Evolutionary conservation across 164 flowering plant species (phyloP).

Genomic region (Malania oleifera): DNA sequence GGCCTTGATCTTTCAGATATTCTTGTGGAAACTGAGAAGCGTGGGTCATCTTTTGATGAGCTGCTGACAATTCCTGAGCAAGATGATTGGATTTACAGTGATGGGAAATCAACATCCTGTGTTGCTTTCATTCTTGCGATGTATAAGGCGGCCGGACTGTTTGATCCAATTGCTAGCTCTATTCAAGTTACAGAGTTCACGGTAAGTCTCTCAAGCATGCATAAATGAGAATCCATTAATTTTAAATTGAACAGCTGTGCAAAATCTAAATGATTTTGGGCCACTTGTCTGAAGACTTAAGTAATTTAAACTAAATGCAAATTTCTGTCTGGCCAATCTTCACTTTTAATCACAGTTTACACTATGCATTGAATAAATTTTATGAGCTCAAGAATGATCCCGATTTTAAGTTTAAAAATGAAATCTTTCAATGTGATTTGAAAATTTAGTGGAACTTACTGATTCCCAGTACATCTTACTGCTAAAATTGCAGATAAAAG

Average conservation of each 20-base stretch:
- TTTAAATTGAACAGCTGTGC: no score
- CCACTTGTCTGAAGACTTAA: no score
- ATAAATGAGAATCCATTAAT: no score
- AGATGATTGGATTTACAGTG: constrained; percentile 84
- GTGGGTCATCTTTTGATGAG: constrained; percentile 71
- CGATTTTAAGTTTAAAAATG: neutral
- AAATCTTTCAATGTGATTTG: neutral
- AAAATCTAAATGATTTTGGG: no score
- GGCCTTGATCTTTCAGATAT: constrained; percentile 71
- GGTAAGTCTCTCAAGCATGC: constrained; percentile 37
- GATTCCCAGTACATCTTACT: constrained; percentile 1
- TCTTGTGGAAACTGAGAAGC: constrained; percentile 80
- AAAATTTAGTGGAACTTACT: neutral
- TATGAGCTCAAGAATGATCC: neutral
- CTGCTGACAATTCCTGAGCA: constrained; percentile 85
- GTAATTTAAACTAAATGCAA: no score
- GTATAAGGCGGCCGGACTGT: constrained; percentile 92
- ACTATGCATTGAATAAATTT: no score
- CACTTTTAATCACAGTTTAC: no score
- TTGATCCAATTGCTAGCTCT: constrained; percentile 57
- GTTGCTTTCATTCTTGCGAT: constrained; percentile 84
- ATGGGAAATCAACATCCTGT: constrained; percentile 92
- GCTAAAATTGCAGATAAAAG: constrained; percentile 73
- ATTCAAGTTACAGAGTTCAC: constrained; percentile 95
- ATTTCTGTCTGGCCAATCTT: neutral